Evolutionary conservation across 208 protist species (phyloP).

Genomic region (Leishmania turanica): DNA sequence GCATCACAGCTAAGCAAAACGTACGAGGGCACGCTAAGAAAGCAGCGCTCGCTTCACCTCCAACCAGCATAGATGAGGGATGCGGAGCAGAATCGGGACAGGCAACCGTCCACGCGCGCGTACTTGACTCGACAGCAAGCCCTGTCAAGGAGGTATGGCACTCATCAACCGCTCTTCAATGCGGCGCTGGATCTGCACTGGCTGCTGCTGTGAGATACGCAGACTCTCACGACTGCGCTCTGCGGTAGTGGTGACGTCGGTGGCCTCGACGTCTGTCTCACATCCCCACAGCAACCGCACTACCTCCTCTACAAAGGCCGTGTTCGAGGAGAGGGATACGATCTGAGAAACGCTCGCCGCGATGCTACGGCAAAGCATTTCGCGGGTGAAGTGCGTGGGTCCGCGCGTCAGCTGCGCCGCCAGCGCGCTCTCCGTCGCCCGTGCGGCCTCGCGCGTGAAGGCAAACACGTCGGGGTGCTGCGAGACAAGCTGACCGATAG

Average conservation of each 20-base stretch:
- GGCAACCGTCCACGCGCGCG: neutral
- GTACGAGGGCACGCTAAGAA: neutral
- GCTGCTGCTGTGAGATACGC: neutral
- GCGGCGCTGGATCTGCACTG: constrained; percentile 13
- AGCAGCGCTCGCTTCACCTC: neutral
- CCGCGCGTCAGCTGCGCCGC: neutral
- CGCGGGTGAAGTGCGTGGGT: constrained; percentile 9
- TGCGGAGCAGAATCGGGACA: neutral
- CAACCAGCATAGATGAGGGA: neutral
- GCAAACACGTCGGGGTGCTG: constrained; percentile 58
- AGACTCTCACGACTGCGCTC: neutral
- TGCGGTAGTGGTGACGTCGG: neutral
- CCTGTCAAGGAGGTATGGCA: neutral
- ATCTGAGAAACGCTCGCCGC: constrained; percentile 66
- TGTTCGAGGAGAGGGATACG: constrained; percentile 47
- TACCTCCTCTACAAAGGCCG: constrained; percentile 54
- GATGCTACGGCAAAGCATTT: constrained; percentile 48
- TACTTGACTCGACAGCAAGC: neutral
- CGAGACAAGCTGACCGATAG: constrained; percentile 43
- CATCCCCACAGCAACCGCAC: constrained; percentile 48
- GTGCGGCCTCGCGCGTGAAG: constrained; percentile 1
- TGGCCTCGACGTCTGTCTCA: neutral
- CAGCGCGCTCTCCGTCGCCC: neutral
- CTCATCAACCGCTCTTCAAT: constrained; percentile 18
- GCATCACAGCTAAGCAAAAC: neutral